Evolutionary conservation across 345 rosid species (phyloP), one percentile per base, ranked within the genome.

Genomic region (Salix caprea): DNA sequence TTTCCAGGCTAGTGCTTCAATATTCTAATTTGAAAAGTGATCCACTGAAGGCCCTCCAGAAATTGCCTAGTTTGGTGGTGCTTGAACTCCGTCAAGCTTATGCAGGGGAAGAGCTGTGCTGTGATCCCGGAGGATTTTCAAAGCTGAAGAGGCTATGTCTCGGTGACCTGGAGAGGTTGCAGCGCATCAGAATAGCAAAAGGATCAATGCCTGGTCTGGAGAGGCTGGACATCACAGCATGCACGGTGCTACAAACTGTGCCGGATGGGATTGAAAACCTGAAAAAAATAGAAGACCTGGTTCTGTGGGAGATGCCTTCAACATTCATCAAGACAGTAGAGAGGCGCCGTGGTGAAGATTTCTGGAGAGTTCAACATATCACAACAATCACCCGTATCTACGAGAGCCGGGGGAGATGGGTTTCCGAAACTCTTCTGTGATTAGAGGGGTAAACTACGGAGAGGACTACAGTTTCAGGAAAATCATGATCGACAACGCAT

Each of bases 51-150:
- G 44, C 66, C 15, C 75, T 72, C 6, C 65, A 54, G 65, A 18
- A 34, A 2, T 72, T 56, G 48, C 30, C 75, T 12, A 72, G 66
- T 65, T 72, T 72, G 65, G 65, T 72, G 24, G 21, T 26, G 8
- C 75, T 72, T 58, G 75, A 72, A 30, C 75, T 56, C 64, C 66
- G 75, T 2, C 48, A 56, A 72, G 75, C 75, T 72, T 72, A 72
- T 48, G 61, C n/a, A n/a, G 66, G 65, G 42, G 46, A 54, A 56
- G 75, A 72, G 56, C 66, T 72, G 34, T 52, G 32, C 6, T 72
- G 75, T n/a, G 65, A 56, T 21, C 7, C 28, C 1, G 9, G 44
- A 7, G 75, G 75, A 54, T 72, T 18, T 36, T 23, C 7, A 8
- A 72, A 24, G 65, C 75, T 72, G 7, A 72, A 54, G 46, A 36